Conservation (phyloP, 257 asterid genomes). For the Lantana camara region DNA sequence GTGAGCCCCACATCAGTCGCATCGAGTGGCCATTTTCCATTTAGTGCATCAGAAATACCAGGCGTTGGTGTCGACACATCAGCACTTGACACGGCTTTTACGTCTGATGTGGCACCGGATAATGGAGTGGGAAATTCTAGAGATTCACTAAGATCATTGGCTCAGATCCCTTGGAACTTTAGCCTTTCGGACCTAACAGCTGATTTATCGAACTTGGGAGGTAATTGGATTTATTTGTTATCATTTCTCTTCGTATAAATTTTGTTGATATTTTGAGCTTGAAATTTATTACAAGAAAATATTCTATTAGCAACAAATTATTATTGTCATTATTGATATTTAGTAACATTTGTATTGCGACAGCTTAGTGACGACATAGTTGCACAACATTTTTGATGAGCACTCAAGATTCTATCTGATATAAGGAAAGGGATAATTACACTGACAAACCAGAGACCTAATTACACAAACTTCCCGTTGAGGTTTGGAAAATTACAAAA, state of each 20-base stretch:
- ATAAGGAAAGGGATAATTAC: too few species aligned
- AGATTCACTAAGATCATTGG: slow-evolving; percentile 77
- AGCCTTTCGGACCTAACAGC: slow-evolving; percentile 90
- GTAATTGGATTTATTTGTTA: slow-evolving; percentile 21
- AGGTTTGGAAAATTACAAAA: too few species aligned
- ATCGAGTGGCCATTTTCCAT: slow-evolving; percentile 91
- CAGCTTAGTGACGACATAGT: too few species aligned
- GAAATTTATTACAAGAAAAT: too few species aligned
- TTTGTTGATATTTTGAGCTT: not conserved
- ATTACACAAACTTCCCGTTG: too few species aligned
- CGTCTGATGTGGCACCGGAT: slow-evolving; percentile 81
- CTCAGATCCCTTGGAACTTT: slow-evolving; percentile 92
- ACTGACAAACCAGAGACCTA: too few species aligned
- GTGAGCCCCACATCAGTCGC: slow-evolving; percentile 91
- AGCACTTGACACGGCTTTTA: slow-evolving; percentile 79
- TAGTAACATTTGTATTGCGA: too few species aligned
- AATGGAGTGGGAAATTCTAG: slow-evolving; percentile 80
- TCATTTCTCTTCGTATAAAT: not conserved
- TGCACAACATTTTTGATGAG: too few species aligned
- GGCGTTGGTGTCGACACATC: slow-evolving; percentile 86
- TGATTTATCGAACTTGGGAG: slow-evolving; percentile 81
- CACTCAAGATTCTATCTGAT: too few species aligned
- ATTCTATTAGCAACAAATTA: too few species aligned
- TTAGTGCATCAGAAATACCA: slow-evolving; percentile 79
- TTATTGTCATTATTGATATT: too few species aligned